Evolutionary conservation across 2,329 filamentous ascomycete genomes (phyloP), one percentile per base, ranked within the genome.

Genomic region (Monilinia polystroma): DNA sequence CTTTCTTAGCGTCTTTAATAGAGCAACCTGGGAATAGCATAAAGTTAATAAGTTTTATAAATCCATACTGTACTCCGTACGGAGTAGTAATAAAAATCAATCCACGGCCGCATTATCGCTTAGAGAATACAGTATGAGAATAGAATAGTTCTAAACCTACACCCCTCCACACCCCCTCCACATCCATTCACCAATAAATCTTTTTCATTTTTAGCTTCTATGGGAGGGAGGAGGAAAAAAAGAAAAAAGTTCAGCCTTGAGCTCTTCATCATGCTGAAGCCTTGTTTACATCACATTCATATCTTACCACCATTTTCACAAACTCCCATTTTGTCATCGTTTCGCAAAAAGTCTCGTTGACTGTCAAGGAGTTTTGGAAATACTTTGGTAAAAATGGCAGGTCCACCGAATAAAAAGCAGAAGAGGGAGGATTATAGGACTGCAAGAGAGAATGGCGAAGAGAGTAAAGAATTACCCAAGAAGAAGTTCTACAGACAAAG

Each of bases 401-500:
- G 76, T 23, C 77, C 79, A 54, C 74, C 82, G 54, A 84, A 82
- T 68, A 91, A 90, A 76, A 83, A 82, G 68, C 83, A 86, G 73
- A 88, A 88, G 80, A 87, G 90, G 71, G 84, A 87, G 67, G 84
- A 84, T 68, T 91, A 90, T 75, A 87, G 85, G 72, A 82, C 82
- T 66, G 79, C 81, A 64, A 82, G 83, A 63, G 79, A 80, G 49
- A 80, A 84, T 69, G 81, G 84, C 75, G 81, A 79, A 29, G 69
- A 67, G 11, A 71, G 69, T 23, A 72, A 70, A 41, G 73, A 76
- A 73, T 80, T 97, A 74, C 95, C 95, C 12, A 90, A 92, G 79
- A 99, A 99, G 83, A 94, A 91, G 81, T 97, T 95, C 81, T 99
- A 97, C 78, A 87, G 95, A 66, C 95, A 99, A 79, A 87, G 95